Conservation (phyloP, 805 yeast species). For the Hemisphaericaspora nanyangensis region DNA sequence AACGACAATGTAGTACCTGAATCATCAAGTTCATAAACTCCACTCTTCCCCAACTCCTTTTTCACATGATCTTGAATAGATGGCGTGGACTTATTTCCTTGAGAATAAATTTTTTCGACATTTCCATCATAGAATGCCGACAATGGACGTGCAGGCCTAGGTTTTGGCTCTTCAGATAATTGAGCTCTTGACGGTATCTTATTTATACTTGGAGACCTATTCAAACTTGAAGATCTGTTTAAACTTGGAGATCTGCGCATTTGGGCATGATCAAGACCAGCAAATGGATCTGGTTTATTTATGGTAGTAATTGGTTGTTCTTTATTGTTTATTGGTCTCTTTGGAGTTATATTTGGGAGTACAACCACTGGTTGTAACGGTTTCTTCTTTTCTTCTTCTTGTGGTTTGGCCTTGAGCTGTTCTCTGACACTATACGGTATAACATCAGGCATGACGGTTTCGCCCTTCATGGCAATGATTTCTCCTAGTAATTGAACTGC, state of each 20-base stretch:
- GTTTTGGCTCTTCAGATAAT: slow-evolving; percentile 1
- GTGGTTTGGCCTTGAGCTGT: slow-evolving; percentile 7
- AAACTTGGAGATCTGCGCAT: slow-evolving; percentile 12
- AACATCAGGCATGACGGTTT: slow-evolving; percentile 37
- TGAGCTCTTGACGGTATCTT: slow-evolving; percentile 9
- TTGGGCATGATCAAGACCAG: slow-evolving; percentile 39
- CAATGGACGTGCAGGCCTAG: slow-evolving; percentile 7
- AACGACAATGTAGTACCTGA: slow-evolving; percentile 33
- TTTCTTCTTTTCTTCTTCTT: slow-evolving; percentile 6
- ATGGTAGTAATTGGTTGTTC: background rate
- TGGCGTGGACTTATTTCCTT: slow-evolving; percentile 13
- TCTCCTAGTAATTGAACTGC: slow-evolving; percentile 69
- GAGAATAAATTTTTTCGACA: slow-evolving; percentile 4
- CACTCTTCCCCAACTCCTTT: slow-evolving; percentile 26
- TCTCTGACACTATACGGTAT: slow-evolving; percentile 35
- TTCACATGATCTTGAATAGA: slow-evolving; percentile 31
- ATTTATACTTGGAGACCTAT: too few relatives aligned
- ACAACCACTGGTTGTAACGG: slow-evolving; percentile 1
- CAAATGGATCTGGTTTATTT: slow-evolving; percentile 35
- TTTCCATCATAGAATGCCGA: slow-evolving; percentile 8
- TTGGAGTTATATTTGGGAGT: background rate
- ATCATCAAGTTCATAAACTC: slow-evolving; percentile 17
- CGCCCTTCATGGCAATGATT: slow-evolving; percentile 55
- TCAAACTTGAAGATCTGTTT: too few relatives aligned
- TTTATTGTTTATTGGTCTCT: background rate